Percentiles rank a stretch among this genome's conserved stretches.
Conservation (phyloP, 805 yeast species). For the Blastobotrys americana region DNA sequence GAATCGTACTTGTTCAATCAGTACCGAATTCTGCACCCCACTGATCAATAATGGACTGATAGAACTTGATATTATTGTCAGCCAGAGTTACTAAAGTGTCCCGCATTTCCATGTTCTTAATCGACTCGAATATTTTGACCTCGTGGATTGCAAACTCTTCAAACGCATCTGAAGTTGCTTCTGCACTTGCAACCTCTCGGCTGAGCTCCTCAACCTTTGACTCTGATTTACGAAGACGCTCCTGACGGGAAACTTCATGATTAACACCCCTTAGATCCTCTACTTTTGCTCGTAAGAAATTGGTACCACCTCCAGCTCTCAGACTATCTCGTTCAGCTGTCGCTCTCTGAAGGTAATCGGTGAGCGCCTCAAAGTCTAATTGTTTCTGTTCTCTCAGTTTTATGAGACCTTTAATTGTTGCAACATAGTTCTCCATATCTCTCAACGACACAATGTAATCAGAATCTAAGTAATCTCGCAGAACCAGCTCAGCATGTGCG, state of each 20-base stretch:
- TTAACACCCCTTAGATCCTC: slow-evolving; percentile 59
- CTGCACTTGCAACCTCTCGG: slow-evolving; percentile 46
- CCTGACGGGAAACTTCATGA: slow-evolving; percentile 48
- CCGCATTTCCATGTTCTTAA: slow-evolving; percentile 72
- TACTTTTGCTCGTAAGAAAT: slow-evolving; percentile 48
- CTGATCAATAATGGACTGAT: slow-evolving; percentile 55
- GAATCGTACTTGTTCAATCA: too few relatives aligned
- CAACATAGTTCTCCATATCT: slow-evolving; percentile 78
- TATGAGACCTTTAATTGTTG: slow-evolving; percentile 57
- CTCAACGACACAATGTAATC: slow-evolving; percentile 75
- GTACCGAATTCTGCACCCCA: slow-evolving; percentile 49
- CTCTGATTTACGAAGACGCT: slow-evolving; percentile 45
- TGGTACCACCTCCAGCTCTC: slow-evolving; percentile 44
- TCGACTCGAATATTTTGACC: slow-evolving; percentile 62
- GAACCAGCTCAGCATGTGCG: slow-evolving; percentile 36
- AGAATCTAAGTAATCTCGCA: slow-evolving; percentile 56
- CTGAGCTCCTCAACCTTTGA: slow-evolving; percentile 42
- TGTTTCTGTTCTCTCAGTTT: slow-evolving; percentile 86
- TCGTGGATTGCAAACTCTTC: slow-evolving; percentile 53
- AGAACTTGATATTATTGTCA: slow-evolving; percentile 68
- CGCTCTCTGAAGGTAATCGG: slow-evolving; percentile 69
- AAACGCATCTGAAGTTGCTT: slow-evolving; percentile 44
- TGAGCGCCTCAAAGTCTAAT: slow-evolving; percentile 79
- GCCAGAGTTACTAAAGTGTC: slow-evolving; percentile 65
- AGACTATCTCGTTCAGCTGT: slow-evolving; percentile 54